Base-by-base conservation (phyloP, 2,329 filamentous ascomycete species). In the Fusarium sp. region DNA sequence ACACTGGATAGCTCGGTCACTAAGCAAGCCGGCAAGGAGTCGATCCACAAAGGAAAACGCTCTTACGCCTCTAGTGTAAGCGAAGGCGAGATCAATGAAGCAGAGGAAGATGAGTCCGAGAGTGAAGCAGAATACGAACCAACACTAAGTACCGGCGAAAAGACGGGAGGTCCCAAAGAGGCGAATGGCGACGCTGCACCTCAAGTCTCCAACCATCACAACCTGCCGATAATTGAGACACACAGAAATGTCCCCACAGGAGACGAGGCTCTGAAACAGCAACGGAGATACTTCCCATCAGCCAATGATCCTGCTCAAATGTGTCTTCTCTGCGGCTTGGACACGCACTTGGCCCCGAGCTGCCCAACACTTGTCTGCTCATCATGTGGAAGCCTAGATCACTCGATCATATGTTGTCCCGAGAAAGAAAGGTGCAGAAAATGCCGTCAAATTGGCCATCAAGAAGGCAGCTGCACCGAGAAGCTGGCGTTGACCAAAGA, bases 381-480 rank as follows among this genome's bases (percentile, higher is more conserved):
- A 9, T 84, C 84, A 59, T 90, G 86, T 74, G 77, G 79, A 25
- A 80, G 78, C 55, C 63, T 71, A 15, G 79, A 79, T 4, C 88
- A 91, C 75, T 82, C 82, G 56, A 79, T 82, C 8, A 83, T 83
- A 68, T 80, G 78, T 57, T 91, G 89, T 69, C 86, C 87, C 14
- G 80, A 79, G 8, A 82, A 81, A 34, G 77, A 78, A 34, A 83
- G 87, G 65, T 91, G 89, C 75, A 76, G 73, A 51, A 89, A 88
- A 75, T 93, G 91, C 78, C 85, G 83, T 50, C 87, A 90, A 77
- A 81, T 86, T 45, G 91, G 91, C 12, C 91, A 94, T 73, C 72
- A 74, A 53, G 78, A 80, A 20, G 72, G 78, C 2, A 71, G 79
- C 10, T 93, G 91, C 75, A 73, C 78, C 3, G 88, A 91, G 67